Percentiles rank a stretch among this genome's conserved stretches.
Conservation (phyloP, 2,329 filamentous ascomycete genomes). For the Trichoderma sp. region DNA sequence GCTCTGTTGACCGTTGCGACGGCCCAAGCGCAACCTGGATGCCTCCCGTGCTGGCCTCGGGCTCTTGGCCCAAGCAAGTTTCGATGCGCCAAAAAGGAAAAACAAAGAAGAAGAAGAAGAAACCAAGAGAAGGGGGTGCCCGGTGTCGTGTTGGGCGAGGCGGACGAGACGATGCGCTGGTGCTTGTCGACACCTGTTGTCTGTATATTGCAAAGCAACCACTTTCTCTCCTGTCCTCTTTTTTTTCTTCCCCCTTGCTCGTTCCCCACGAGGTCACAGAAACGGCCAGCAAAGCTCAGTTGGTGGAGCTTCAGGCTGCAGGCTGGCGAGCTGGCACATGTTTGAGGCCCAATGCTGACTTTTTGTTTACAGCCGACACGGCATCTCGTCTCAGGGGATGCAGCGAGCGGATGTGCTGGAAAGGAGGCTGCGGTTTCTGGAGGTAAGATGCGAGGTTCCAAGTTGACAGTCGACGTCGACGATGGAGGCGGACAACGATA, state of each 20-base stretch:
- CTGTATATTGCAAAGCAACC: not conserved
- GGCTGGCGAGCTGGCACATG: conserved; percentile 4
- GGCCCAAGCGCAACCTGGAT: conserved; percentile 1
- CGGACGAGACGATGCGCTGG: not conserved
- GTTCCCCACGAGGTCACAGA: conserved; percentile 14
- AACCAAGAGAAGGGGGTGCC: not conserved
- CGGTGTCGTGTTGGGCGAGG: conserved; percentile 11
- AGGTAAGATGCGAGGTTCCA: conserved; percentile 16
- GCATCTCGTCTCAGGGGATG: not conserved
- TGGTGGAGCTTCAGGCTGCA: conserved; percentile 20
- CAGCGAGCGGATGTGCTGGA: not conserved
- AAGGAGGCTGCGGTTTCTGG: conserved; percentile 7
- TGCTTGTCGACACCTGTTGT: not conserved
- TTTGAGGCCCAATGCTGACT: conserved; percentile 18
- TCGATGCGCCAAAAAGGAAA: not conserved
- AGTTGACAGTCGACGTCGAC: not conserved
- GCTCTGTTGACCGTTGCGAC: not conserved
- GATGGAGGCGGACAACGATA: not conserved
- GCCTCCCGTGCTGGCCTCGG: not conserved
- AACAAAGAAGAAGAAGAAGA: not conserved
- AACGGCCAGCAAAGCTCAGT: conserved; percentile 16
- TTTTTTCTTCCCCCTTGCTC: not conserved
- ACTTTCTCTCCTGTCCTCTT: not conserved
- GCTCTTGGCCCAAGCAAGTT: conserved; percentile 1
- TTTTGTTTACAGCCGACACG: not conserved